These are phyloP conservation scores for Fusarium tricinctum DNA, from an alignment of 2,329 filamentous ascomycete genomes.

Conservation along the genomic window DNA sequence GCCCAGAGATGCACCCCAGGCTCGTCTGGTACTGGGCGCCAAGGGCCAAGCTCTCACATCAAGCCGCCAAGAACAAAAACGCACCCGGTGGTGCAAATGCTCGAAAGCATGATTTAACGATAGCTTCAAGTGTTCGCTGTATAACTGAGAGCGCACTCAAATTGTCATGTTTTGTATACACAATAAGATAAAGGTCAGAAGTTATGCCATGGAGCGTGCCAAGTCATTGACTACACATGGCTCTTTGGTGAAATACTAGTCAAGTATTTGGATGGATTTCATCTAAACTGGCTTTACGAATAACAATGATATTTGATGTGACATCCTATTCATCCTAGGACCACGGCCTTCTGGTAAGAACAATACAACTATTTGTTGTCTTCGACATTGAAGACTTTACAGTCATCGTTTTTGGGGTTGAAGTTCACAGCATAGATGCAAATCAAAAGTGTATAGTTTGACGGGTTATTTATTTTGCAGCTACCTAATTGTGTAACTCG, in stretches of 20 bases:
- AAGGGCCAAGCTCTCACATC: constrained; percentile 44
- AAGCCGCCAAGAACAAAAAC: constrained; percentile 44
- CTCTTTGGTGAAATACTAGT: background rate
- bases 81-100: constrained; percentile 47
- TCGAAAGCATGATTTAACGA: constrained; percentile 10
- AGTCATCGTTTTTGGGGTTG: background rate
- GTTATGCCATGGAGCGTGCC: background rate
- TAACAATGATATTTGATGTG: too few relatives aligned
- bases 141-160: background rate
- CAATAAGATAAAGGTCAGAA: background rate
- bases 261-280: background rate
- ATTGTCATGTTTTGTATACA: background rate
- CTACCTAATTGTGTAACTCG: background rate
- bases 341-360: too few relatives aligned
- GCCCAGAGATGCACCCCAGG: constrained; percentile 46
- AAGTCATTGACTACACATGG: background rate
- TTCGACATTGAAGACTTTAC: too few relatives aligned
- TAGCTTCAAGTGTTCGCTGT: constrained; percentile 21
- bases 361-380: too few relatives aligned
- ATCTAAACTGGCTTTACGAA: too few relatives aligned
- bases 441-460: background rate
- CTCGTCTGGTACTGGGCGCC: constrained; percentile 38
- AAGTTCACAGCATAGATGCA: fast-evolving
- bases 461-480: constrained; percentile 12
- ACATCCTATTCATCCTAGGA: too few relatives aligned